Evolutionary conservation across 2,329 filamentous ascomycete species (phyloP).

Genomic region (Clonostachys chloroleuca): DNA sequence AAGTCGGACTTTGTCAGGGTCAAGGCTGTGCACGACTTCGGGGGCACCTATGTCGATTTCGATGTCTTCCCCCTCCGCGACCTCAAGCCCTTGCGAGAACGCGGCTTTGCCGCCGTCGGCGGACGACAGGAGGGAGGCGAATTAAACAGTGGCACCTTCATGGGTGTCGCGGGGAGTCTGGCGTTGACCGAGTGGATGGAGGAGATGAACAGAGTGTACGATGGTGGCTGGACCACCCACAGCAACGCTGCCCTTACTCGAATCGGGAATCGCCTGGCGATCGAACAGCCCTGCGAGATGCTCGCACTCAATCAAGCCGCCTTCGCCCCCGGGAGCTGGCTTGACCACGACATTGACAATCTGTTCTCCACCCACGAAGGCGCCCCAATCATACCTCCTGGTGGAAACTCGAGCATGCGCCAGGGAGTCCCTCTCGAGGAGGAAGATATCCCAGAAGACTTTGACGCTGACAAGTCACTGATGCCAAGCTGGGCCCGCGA

Average conservation of each 20-base stretch:
- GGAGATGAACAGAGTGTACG: slow-evolving; percentile 16
- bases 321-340: slow-evolving; percentile 14
- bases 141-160: slow-evolving; percentile 14
- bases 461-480: slow-evolving; percentile 1
- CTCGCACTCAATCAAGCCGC: slow-evolving; percentile 14
- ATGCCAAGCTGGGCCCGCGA: slow-evolving; percentile 8
- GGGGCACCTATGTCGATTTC: slow-evolving; percentile 13
- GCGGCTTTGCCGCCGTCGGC: slow-evolving; percentile 8
- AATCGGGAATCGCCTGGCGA: slow-evolving; percentile 40
- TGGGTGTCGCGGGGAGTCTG: slow-evolving; percentile 8
- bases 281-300: slow-evolving; percentile 12
- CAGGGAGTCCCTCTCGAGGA: neutral
- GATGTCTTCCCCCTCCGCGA: slow-evolving; percentile 10
- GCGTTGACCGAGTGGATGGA: slow-evolving; percentile 11
- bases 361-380: slow-evolving; percentile 9
- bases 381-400: neutral
- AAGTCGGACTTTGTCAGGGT: slow-evolving; percentile 13
- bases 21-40: slow-evolving; percentile 9
- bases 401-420: neutral
- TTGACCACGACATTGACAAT: slow-evolving; percentile 1
- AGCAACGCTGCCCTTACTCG: slow-evolving; percentile 15
- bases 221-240: slow-evolving; percentile 18
- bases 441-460: slow-evolving; percentile 1
- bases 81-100: slow-evolving; percentile 5
- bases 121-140: slow-evolving; percentile 8